Conservation (phyloP, 2,329 filamentous ascomycete species). For the Claviceps digitariae region DNA sequence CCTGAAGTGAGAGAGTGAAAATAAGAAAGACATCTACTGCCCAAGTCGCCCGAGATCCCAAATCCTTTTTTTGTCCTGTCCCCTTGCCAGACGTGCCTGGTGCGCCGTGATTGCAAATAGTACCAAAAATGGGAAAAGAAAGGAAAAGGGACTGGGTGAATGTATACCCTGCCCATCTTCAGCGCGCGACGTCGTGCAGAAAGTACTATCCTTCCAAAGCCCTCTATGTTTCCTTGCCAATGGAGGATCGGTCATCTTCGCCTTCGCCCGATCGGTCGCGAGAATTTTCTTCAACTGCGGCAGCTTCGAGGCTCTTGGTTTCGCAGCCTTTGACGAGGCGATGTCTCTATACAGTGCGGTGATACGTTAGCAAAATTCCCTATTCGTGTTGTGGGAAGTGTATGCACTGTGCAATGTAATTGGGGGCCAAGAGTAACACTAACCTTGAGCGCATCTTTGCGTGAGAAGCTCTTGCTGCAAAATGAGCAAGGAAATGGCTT, state of each 20-base stretch:
- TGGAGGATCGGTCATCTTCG: conserved; percentile 5
- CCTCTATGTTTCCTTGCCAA: conserved; percentile 4
- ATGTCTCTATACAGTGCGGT: conserved; percentile 32
- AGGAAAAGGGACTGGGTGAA: background rate
- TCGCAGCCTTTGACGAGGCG: conserved; percentile 52
- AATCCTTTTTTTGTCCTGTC: too few relatives aligned
- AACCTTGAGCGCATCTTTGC: conserved; percentile 96
- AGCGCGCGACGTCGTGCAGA: background rate
- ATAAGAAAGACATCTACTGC: too few relatives aligned
- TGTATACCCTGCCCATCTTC: background rate
- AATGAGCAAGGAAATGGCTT: conserved; percentile 88
- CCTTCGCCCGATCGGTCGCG: conserved; percentile 4
- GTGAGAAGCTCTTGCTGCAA: conserved; percentile 93
- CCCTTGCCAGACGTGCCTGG: background rate
- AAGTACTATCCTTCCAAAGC: background rate
- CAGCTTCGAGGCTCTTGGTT: conserved; percentile 16
- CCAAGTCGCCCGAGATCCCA: too few relatives aligned
- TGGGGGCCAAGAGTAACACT: too few relatives aligned
- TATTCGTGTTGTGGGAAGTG: too few relatives aligned
- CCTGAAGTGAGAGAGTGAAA: too few relatives aligned
- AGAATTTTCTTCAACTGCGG: conserved; percentile 10
- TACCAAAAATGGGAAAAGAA: background rate
- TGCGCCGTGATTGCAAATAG: background rate
- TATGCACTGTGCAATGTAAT: too few relatives aligned
- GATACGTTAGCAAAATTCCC: background rate